A percentile compares a stretch with the other conserved stretches of the same genome.
Conservation (phyloP, 2,329 filamentous ascomycete genomes). For the Penicillium sp. region DNA sequence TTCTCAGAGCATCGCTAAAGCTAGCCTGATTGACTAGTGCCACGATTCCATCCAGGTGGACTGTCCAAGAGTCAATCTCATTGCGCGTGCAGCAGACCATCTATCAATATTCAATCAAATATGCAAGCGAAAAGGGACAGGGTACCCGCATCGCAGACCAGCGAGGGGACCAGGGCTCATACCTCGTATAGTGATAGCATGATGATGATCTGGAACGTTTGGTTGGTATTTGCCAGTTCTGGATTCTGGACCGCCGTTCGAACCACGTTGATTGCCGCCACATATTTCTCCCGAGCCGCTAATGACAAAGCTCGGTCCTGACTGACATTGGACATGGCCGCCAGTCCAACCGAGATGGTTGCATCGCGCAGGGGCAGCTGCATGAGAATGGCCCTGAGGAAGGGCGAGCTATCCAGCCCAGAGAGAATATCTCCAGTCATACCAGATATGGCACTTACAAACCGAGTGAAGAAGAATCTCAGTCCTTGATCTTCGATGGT, state of each 20-base stretch:
- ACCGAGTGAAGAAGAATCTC: slow-evolving; percentile 27
- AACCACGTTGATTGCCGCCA: slow-evolving; percentile 17
- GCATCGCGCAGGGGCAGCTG: slow-evolving; percentile 24
- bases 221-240: slow-evolving; percentile 12
- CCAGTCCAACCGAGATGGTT: slow-evolving; percentile 27
- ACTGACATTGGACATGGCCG: slow-evolving; percentile 29
- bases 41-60: slow-evolving; percentile 26
- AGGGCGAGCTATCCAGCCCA: not conserved
- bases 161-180: not conserved
- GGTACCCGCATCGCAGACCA: not conserved
- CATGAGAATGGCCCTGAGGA: slow-evolving; percentile 7
- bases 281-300: slow-evolving; percentile 26
- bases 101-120: slow-evolving; percentile 9
- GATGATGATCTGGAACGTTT: slow-evolving; percentile 22
- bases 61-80: slow-evolving; percentile 19
- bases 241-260: slow-evolving; percentile 21
- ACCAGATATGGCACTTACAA: slow-evolving; percentile 16
- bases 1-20: slow-evolving; percentile 6
- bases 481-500: slow-evolving; percentile 27
- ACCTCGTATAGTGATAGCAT: slow-evolving; percentile 30
- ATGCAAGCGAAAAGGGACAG: not conserved
- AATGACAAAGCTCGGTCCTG: slow-evolving; percentile 17
- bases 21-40: slow-evolving; percentile 19
- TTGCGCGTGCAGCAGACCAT: slow-evolving; percentile 24
- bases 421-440: not conserved